phyloP scores from a whole-genome alignment of 768 basidiomycete genomes.

The Phylloporus rhodoxanthus region DNA sequence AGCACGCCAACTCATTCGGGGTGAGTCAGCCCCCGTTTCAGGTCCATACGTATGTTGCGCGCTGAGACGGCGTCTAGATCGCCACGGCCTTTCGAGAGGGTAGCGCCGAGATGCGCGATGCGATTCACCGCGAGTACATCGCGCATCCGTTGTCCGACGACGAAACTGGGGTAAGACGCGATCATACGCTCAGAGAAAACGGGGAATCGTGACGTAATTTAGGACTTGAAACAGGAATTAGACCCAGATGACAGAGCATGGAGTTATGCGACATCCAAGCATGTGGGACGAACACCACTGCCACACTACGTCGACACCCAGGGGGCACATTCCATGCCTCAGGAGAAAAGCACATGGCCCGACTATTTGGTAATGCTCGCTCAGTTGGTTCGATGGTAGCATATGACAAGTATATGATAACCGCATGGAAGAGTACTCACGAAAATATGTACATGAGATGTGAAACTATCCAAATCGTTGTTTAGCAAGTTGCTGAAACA shows the following conservation, averaged over 20 bases:
- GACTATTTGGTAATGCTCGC: neutral
- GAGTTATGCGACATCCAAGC: constrained; percentile 11
- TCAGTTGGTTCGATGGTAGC: neutral
- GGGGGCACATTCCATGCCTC: neutral
- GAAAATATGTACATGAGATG: constrained; percentile 2
- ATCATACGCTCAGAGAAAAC: neutral
- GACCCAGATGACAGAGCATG: constrained; percentile 39
- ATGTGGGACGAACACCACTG: neutral
- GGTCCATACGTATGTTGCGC: neutral
- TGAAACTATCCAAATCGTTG: constrained; percentile 65
- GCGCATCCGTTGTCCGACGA: neutral
- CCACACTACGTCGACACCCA: neutral
- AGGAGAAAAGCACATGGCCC: neutral
- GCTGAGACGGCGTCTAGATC: constrained; percentile 8
- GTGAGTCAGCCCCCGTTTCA: neutral
- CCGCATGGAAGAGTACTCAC: constrained; percentile 12
- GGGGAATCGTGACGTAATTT: neutral
- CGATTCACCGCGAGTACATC: constrained; percentile 10
- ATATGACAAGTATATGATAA: neutral
- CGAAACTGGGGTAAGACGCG: constrained; percentile 1
- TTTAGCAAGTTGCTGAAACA: constrained; percentile 92
- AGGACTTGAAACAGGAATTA: constrained; percentile 22
- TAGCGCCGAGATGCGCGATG: constrained; percentile 1
- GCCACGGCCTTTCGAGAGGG: constrained; percentile 8
- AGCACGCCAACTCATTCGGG: neutral